A percentile compares a stretch with the other conserved stretches of the same genome.
Conservation (phyloP, 2,329 filamentous ascomycete species). For the Atkinsonella texensis region DNA sequence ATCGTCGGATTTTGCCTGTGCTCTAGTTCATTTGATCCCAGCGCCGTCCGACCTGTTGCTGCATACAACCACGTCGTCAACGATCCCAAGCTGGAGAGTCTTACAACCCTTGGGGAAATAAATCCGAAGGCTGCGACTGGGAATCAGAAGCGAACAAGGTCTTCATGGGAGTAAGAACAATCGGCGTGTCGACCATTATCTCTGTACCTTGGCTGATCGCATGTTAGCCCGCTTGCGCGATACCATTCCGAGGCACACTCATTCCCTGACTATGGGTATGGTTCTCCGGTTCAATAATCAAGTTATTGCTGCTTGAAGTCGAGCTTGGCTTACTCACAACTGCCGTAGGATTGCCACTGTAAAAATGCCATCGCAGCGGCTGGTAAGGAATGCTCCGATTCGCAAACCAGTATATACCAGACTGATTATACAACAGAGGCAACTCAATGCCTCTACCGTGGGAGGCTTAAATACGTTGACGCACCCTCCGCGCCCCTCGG, state of each 20-base stretch:
- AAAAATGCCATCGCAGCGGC: slow-evolving; percentile 12
- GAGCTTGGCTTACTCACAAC: slow-evolving; percentile 9
- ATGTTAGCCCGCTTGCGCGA: slow-evolving; percentile 19
- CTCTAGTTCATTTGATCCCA: neutral
- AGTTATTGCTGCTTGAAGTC: neutral
- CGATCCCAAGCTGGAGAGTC: slow-evolving; percentile 16
- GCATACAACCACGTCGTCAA: slow-evolving; percentile 1
- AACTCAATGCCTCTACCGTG: slow-evolving; percentile 2
- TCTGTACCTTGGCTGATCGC: neutral
- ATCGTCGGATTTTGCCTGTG: neutral
- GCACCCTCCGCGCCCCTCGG: neutral
- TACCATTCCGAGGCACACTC: slow-evolving; percentile 25
- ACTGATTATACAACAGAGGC: slow-evolving; percentile 2
- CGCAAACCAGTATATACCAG: neutral
- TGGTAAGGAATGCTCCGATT: slow-evolving; percentile 12
- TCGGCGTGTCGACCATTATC: neutral
- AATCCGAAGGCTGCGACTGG: neutral
- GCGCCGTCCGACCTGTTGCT: neutral
- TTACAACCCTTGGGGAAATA: slow-evolving; percentile 8
- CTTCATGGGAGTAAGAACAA: slow-evolving; percentile 20
- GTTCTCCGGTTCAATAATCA: neutral
- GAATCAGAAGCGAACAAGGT: slow-evolving; percentile 10
- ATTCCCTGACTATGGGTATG: slow-evolving; percentile 31
- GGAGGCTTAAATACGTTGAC: slow-evolving; percentile 7
- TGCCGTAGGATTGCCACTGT: slow-evolving; percentile 11